These are phyloP conservation scores for Dendrostoma leiphaemia DNA, from an alignment of 2,329 filamentous ascomycete genomes.

Conservation along the genomic window DNA sequence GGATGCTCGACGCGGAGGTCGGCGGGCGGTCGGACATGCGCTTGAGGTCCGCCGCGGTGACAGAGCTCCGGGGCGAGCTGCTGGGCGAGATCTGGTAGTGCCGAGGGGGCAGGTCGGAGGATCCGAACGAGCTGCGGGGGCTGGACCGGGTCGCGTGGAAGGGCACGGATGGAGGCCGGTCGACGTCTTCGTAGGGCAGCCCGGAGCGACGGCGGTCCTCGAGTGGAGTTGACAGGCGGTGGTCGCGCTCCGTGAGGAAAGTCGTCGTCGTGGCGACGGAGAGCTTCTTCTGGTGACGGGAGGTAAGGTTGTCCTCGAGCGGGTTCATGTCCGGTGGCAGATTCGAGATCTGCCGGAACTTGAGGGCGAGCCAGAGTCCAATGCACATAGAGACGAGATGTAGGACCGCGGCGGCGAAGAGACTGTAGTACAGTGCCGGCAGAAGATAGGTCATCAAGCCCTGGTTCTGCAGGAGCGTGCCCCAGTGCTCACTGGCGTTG, in stretches of 20 bases:
- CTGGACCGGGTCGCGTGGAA: constrained; percentile 74
- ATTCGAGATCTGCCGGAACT: constrained; percentile 77
- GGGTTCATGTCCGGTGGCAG: constrained; percentile 96
- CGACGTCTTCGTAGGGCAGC: constrained; percentile 41
- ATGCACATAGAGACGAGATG: constrained; percentile 70
- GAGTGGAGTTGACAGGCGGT: constrained; percentile 52
- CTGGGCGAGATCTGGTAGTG: constrained; percentile 50
- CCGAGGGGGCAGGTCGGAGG: constrained; percentile 54
- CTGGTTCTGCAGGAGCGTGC: constrained; percentile 61
- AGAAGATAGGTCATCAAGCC: constrained; percentile 59
- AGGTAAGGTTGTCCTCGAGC: constrained; percentile 80
- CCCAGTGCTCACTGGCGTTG: constrained; percentile 55
- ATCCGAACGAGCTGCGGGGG: constrained; percentile 50
- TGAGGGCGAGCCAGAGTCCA: constrained; percentile 71
- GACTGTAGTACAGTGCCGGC: constrained; percentile 65
- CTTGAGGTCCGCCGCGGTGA: constrained; percentile 43
- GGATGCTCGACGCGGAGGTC: constrained; percentile 4
- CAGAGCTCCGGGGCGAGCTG: constrained; percentile 43
- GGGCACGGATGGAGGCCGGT: constrained; percentile 59
- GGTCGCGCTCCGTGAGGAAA: constrained; percentile 48
- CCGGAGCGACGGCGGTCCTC: constrained; percentile 43
- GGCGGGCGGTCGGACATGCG: constrained; percentile 40
- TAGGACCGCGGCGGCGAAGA: constrained; percentile 61
- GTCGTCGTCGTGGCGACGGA: constrained; percentile 48
- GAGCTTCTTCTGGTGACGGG: constrained; percentile 70